Base-by-base conservation (phyloP, 495 filamentous ascomycete genomes). In the Aspergillus egyptiacus region DNA sequence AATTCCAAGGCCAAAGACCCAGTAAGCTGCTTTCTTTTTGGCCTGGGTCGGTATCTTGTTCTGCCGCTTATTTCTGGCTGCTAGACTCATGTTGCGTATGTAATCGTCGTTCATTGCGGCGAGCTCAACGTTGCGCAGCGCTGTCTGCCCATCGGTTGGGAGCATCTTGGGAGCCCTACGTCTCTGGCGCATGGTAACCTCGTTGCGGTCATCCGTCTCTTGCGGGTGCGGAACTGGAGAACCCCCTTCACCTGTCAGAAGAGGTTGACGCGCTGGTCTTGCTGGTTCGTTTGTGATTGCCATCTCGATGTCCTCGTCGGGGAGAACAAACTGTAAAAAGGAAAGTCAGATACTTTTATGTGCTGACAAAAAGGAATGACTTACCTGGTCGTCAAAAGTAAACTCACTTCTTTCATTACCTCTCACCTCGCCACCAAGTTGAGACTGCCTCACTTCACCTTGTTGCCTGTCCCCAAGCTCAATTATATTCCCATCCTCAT, bases 101-200 rank as follows among this genome's bases (percentile, higher is more conserved):
- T 89, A 90, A 23, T 81, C 63, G 0, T 71, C 56, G 45, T 77
- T 76, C 80, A 82, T 84, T n/a, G 67, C 53, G 8, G 70, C 75
- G 13, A 88, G 59, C 10, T 78, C 74, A 8, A 60, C 57, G 48
- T 78, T 80, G 38, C 74, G 72, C 18, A 89, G 55, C 48, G 25
- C 66, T 7, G 38, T 61, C 9, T 47, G 55, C 30, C 22, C 50
- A 55, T 58, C 60, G 51, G 48, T 53, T 49, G 55, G 48, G 53
- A 51, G 58, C 56, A 38, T 36, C 56, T 40, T 59, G 37, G 41
- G 59, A 53, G 7, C 48, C 60, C 53, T 59, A 46, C 19, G 37
- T 44, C n/a, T 39, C 19, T 58, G 54, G 25, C 25, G 40, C 37
- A 55, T 58, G 33, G 55, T 60, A 41, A 38, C 55, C 27, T 46